Conservation (phyloP, 768 basidiomycete species). For the Lactarius quietus region DNA sequence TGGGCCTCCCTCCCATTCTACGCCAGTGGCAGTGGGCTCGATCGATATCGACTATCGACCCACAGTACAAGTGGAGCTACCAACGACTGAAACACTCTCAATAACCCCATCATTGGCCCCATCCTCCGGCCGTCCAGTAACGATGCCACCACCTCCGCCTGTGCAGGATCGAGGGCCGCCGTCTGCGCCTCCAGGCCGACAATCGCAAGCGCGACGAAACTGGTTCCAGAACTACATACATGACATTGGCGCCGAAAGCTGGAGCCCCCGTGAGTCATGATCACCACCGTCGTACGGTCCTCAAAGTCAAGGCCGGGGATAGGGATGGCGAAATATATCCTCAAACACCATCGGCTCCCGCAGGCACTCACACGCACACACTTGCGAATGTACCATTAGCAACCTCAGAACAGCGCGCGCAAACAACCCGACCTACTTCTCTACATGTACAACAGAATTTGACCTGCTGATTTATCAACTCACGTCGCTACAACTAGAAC, state of each 20-base stretch:
- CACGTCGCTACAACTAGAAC: no score
- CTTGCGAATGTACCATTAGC: no score
- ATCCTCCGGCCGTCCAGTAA: not conserved
- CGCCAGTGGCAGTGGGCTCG: no score
- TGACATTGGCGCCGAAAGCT: not conserved
- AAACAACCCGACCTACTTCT: no score
- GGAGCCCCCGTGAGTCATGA: not conserved
- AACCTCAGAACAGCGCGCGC: no score
- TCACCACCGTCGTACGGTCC: not conserved
- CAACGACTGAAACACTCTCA: not conserved
- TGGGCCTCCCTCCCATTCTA: no score
- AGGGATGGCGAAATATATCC: no score
- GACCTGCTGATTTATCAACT: no score
- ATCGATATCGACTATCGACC: no score
- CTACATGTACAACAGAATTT: no score
- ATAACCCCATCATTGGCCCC: not conserved
- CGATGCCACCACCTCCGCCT: not conserved
- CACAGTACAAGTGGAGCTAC: not conserved
- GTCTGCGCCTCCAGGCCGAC: not conserved
- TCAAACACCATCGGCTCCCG: no score
- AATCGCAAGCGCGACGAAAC: not conserved
- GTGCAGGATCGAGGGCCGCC: not conserved
- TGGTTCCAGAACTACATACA: not conserved
- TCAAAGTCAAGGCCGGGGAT: not conserved
- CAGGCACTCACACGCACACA: no score